Percentiles rank a stretch among this genome's conserved stretches.
phyloP scores from a whole-genome alignment of 805 yeast species.

The Candida namnaoensis region DNA sequence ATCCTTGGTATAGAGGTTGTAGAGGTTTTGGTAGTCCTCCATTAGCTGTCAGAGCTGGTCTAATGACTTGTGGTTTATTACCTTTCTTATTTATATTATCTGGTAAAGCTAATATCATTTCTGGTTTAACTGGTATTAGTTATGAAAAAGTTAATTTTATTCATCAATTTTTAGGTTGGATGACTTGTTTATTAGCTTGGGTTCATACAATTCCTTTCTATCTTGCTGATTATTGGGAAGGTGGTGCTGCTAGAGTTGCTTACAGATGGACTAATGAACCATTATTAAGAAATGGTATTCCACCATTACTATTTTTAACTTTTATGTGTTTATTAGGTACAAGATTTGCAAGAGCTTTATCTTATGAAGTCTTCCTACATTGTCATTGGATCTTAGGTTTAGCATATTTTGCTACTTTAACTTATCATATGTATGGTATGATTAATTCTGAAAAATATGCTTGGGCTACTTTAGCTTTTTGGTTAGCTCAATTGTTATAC shows the following conservation, averaged over 20 bases:
- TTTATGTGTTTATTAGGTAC: conserved; percentile 35
- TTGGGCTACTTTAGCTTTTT: conserved; percentile 42
- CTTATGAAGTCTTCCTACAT: conserved; percentile 42
- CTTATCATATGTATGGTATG: conserved; percentile 30
- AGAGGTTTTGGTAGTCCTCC: conserved; percentile 53
- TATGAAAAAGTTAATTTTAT: conserved; percentile 45
- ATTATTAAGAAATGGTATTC: conserved; percentile 31
- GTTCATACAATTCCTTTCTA: conserved; percentile 45
- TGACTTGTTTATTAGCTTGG: conserved; percentile 33
- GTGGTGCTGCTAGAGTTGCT: conserved; percentile 29
- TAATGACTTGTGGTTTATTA: conserved; percentile 38
- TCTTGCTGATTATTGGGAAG: conserved; percentile 35
- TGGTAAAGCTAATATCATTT: conserved; percentile 43
- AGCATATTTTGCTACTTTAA: conserved; percentile 37
- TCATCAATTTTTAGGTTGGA: conserved; percentile 33
- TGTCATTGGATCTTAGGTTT: conserved; percentile 45
- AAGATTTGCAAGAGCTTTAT: conserved; percentile 26
- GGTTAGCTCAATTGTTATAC: conserved; percentile 40
- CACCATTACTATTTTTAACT: conserved; percentile 36
- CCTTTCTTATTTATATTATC: conserved; percentile 42
- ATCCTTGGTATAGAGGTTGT: conserved; percentile 42
- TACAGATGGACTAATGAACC: conserved; percentile 14
- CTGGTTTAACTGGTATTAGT: conserved; percentile 41
- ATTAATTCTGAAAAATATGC: conserved; percentile 32
- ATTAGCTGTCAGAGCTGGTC: conserved; percentile 42